Conservation (phyloP, 768 basidiomycete species). For the Mycena galericulata region DNA sequence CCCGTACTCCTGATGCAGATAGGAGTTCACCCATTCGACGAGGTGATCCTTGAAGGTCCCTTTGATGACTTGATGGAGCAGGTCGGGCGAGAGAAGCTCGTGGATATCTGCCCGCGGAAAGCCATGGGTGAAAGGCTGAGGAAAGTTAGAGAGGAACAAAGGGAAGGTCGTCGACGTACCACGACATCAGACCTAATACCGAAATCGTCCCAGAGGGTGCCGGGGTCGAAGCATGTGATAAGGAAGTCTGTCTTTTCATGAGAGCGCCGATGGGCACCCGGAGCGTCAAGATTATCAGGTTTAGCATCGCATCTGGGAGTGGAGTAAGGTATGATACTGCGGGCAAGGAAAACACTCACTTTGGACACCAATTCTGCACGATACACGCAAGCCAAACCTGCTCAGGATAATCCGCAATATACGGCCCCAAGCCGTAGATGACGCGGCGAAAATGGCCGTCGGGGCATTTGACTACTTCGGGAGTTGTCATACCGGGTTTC, state of each 20-base stretch:
- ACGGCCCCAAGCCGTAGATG: constrained; percentile 43
- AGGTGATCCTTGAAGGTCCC: too few relatives aligned
- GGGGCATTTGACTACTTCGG: constrained; percentile 39
- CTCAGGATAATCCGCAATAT: constrained; percentile 46
- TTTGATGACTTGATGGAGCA: too few relatives aligned
- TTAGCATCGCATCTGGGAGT: constrained; percentile 26
- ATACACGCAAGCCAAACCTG: constrained; percentile 40
- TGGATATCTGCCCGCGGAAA: constrained; percentile 41
- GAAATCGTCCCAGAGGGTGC: too few relatives aligned
- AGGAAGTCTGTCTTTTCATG: constrained; percentile 42
- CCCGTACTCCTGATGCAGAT: neutral
- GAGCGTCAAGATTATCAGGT: constrained; percentile 33
- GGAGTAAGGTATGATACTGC: neutral
- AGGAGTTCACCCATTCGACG: constrained; percentile 26
- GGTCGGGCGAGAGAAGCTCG: too few relatives aligned
- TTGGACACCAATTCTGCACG: constrained; percentile 44
- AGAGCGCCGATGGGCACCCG: constrained; percentile 30
- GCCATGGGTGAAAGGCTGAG: neutral
- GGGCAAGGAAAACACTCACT: constrained; percentile 33
- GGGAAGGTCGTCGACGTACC: too few relatives aligned
- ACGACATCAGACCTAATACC: too few relatives aligned
- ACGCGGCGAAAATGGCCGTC: constrained; percentile 42
- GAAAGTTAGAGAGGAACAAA: too few relatives aligned
- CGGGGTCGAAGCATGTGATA: constrained; percentile 37
- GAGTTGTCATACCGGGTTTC: constrained; percentile 39